Evolutionary conservation across 2,329 filamentous ascomycete species (phyloP).

Genomic region (Cercospora sp.): DNA sequence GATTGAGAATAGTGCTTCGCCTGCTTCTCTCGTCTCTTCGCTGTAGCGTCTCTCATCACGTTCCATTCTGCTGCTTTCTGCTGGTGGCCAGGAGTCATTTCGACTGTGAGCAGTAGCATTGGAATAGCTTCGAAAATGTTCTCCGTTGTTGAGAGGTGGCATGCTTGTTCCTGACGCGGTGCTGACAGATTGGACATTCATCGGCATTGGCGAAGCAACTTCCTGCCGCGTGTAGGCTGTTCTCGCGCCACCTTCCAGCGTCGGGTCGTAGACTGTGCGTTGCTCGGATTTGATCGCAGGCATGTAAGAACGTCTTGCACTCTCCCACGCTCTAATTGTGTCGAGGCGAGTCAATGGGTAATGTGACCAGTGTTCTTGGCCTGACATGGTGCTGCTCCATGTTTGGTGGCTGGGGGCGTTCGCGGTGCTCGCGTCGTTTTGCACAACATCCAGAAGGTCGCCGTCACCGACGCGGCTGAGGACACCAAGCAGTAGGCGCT

Average conservation of each 20-base stretch:
- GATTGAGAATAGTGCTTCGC: conserved; percentile 27
- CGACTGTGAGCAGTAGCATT: not conserved
- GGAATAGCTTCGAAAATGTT: not conserved
- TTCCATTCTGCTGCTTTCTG: not conserved
- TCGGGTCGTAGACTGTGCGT: conserved; percentile 5
- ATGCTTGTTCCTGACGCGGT: not conserved
- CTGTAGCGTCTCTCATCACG: conserved; percentile 24
- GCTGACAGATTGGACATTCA: not conserved
- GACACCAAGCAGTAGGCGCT: conserved; percentile 21
- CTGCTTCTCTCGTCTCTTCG: conserved; percentile 27
- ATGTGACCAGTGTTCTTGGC: conserved; percentile 26
- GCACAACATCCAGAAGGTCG: conserved; percentile 16
- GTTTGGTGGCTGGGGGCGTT: conserved; percentile 25
- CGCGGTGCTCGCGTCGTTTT: conserved; percentile 8
- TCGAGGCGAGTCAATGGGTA: conserved; percentile 22
- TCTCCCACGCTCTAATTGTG: conserved; percentile 26
- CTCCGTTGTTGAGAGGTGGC: not conserved
- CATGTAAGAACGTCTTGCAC: conserved; percentile 9
- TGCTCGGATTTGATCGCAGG: conserved; percentile 7
- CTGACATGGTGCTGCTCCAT: conserved; percentile 25
- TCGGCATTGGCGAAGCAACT: not conserved
- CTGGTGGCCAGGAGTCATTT: conserved; percentile 12
- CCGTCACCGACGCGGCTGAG: conserved; percentile 20
- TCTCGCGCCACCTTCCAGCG: not conserved
- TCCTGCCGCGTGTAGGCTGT: not conserved